Conservation (phyloP, 768 basidiomycete species). For the Psilocybe subaeruginosa region DNA sequence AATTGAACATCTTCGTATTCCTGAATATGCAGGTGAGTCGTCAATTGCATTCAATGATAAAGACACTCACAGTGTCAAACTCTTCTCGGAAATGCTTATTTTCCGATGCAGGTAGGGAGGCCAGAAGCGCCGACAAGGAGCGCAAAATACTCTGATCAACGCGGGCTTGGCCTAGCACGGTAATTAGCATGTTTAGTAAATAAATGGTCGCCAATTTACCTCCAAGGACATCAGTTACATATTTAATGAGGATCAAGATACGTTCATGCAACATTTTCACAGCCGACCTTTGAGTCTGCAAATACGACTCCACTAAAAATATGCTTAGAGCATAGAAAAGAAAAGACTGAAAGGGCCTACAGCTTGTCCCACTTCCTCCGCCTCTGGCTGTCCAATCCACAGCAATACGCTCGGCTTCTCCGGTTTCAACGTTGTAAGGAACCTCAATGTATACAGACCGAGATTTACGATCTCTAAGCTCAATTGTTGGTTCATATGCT, state of each 20-base stretch:
- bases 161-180: slow-evolving; percentile 59
- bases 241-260: slow-evolving; percentile 83
- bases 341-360: slow-evolving; percentile 46
- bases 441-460: slow-evolving; percentile 85
- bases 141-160: slow-evolving; percentile 84
- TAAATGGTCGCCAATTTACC: slow-evolving; percentile 44
- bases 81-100: slow-evolving; percentile 84
- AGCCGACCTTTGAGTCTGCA: slow-evolving; percentile 91
- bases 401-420: slow-evolving; percentile 97
- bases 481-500: slow-evolving; percentile 91
- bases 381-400: slow-evolving; percentile 94
- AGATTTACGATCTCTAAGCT: slow-evolving; percentile 77
- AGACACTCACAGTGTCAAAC: slow-evolving; percentile 73
- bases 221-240: slow-evolving; percentile 76
- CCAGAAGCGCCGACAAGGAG: slow-evolving; percentile 82
- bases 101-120: slow-evolving; percentile 87
- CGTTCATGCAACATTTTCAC: slow-evolving; percentile 97
- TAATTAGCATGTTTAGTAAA: neutral
- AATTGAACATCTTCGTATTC: slow-evolving; percentile 97
- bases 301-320: slow-evolving; percentile 79
- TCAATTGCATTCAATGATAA: neutral
- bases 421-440: slow-evolving; percentile 90
- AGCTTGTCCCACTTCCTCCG: slow-evolving; percentile 78
- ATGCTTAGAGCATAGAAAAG: neutral
- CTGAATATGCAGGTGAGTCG: slow-evolving; percentile 40